Conservation (phyloP, 2,329 filamentous ascomycete species). For the Rutstroemia sp. region DNA sequence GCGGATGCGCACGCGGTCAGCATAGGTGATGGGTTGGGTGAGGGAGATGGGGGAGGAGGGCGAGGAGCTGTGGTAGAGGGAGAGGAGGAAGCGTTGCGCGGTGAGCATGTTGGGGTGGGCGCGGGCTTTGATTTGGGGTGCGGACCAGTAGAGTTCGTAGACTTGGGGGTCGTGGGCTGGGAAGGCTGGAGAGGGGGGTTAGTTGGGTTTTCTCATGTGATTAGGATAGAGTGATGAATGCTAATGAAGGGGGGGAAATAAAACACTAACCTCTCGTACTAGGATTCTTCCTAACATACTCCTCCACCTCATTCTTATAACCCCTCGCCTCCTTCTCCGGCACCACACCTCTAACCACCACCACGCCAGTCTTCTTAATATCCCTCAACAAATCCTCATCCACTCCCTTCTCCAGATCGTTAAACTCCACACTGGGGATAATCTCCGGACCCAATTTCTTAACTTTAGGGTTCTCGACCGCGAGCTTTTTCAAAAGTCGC, state of each 20-base stretch:
- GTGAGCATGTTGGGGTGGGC: conserved; percentile 55
- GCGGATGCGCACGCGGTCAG: conserved; percentile 57
- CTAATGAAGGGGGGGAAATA: not conserved
- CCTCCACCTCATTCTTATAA: conserved; percentile 57
- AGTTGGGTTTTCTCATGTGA: not conserved
- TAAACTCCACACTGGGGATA: conserved; percentile 34
- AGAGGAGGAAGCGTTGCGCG: conserved; percentile 56
- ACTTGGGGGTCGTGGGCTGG: conserved; percentile 61
- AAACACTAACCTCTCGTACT: conserved; percentile 39
- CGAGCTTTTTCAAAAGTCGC: conserved; percentile 39
- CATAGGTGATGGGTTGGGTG: conserved; percentile 56
- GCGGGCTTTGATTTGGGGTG: conserved; percentile 60
- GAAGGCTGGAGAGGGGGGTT: conserved; percentile 37
- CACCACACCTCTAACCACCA: conserved; percentile 60
- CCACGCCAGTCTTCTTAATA: conserved; percentile 12
- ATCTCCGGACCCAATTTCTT: conserved; percentile 37
- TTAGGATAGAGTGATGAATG: too few species aligned
- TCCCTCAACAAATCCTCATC: not conserved
- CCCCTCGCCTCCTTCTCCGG: conserved; percentile 53
- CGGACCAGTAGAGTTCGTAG: conserved; percentile 70
- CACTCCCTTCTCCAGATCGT: not conserved
- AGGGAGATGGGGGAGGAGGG: conserved; percentile 38
- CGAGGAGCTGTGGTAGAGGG: conserved; percentile 45
- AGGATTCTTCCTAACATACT: conserved; percentile 59
- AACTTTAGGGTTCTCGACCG: conserved; percentile 41